Evolutionary conservation across 345 rosid genomes (phyloP).

Genomic region (Populus alba): DNA sequence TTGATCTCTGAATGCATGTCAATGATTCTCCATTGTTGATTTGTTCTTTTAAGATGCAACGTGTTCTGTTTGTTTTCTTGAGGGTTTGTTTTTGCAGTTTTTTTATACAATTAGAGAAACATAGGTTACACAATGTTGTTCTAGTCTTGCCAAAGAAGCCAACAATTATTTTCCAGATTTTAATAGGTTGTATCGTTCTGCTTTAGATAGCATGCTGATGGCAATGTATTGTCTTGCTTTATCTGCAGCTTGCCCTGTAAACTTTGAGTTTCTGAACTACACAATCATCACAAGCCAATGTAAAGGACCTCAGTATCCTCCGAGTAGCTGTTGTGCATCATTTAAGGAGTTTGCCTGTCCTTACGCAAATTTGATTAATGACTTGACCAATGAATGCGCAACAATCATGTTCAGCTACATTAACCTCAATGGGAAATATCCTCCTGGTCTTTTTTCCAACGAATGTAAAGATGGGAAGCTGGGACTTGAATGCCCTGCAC

Average conservation of each 20-base stretch:
- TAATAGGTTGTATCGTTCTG: background rate
- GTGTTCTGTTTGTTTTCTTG: background rate
- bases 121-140: background rate
- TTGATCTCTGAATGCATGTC: background rate
- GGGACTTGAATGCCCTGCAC: constrained; percentile 28
- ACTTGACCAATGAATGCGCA: constrained; percentile 28
- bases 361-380: constrained; percentile 8
- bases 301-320: constrained; percentile 21
- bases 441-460: constrained; percentile 25
- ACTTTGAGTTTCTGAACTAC: constrained; percentile 28
- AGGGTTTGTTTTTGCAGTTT: background rate
- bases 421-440: constrained; percentile 29
- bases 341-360: constrained; percentile 31
- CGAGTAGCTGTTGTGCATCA: constrained; percentile 11
- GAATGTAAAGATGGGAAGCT: constrained; percentile 16
- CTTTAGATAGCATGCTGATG: background rate
- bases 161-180: background rate
- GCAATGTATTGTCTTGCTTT: constrained; percentile 7
- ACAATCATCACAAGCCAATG: constrained; percentile 29
- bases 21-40: background rate
- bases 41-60: background rate
- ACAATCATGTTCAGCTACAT: constrained; percentile 32
- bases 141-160: background rate
- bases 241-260: constrained; percentile 26
- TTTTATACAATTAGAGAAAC: background rate